Evolutionary conservation across 208 protist species (phyloP).

Genomic region (Strigomonas oncopelti): DNA sequence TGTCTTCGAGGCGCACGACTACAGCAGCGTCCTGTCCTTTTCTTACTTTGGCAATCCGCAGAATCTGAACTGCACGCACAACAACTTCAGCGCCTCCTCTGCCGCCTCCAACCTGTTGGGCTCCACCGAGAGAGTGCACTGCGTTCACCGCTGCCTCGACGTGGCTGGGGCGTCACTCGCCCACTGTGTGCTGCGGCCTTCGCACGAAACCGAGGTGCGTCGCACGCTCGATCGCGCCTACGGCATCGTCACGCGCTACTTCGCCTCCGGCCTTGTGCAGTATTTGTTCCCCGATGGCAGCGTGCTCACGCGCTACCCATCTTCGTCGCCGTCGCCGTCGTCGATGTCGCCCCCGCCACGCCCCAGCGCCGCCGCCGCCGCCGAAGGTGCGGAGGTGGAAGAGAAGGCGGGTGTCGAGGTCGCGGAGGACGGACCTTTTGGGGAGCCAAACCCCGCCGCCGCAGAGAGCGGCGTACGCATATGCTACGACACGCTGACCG

Average conservation of each 20-base stretch:
- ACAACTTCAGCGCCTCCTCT: neutral
- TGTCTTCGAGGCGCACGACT: constrained; percentile 18
- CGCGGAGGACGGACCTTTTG: neutral
- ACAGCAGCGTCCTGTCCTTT: constrained; percentile 13
- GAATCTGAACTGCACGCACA: neutral
- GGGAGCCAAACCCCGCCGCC: neutral
- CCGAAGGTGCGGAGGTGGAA: constrained; percentile 1
- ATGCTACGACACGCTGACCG: constrained; percentile 47
- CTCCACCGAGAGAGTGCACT: constrained; percentile 15
- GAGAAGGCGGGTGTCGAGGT: neutral
- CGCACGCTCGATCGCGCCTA: constrained; percentile 42
- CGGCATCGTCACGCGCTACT: constrained; percentile 62
- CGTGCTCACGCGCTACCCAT: constrained; percentile 46
- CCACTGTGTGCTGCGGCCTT: constrained; percentile 19
- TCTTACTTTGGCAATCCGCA: constrained; percentile 14
- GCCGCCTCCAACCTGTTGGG: constrained; percentile 25
- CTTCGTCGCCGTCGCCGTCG: neutral
- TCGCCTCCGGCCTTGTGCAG: constrained; percentile 60
- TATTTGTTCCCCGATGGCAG: constrained; percentile 65
- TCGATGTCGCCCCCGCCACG: neutral
- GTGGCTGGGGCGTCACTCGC: neutral
- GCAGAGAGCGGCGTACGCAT: neutral
- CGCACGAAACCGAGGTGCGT: constrained; percentile 54
- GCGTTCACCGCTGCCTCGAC: constrained; percentile 28
- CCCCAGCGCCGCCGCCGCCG: neutral